phyloP scores from a whole-genome alignment of 2,329 filamentous ascomycete genomes.

The Delphinella strobiligena region DNA sequence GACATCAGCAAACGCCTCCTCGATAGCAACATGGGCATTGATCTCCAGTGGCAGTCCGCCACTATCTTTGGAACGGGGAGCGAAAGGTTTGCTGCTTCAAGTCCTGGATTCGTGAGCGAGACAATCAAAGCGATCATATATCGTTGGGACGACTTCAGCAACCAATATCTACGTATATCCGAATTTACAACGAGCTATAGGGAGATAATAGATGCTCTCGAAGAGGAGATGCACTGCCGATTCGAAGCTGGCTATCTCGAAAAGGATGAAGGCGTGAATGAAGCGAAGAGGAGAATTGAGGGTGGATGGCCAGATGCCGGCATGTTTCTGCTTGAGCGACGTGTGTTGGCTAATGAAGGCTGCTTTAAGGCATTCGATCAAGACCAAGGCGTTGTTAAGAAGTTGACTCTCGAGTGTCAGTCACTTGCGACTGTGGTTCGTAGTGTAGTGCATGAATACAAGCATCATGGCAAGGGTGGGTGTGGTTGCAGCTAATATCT shows the following conservation, averaged over 20 bases:
- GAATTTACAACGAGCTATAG: constrained; percentile 21
- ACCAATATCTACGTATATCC: constrained; percentile 24
- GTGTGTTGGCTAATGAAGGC: constrained; percentile 23
- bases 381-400: constrained; percentile 11
- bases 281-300: constrained; percentile 23
- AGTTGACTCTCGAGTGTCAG: constrained; percentile 12
- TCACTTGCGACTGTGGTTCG: constrained; percentile 10
- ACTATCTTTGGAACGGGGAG: constrained; percentile 24
- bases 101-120: constrained; percentile 19
- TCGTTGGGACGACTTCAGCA: constrained; percentile 23
- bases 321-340: constrained; percentile 27
- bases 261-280: constrained; percentile 22
- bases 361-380: constrained; percentile 17
- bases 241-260: constrained; percentile 22
- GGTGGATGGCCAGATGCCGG: constrained; percentile 26
- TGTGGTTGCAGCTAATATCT: constrained; percentile 14
- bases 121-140: constrained; percentile 17
- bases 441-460: constrained; percentile 13
- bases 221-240: constrained; percentile 16
- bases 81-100: constrained; percentile 24
- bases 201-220: constrained; percentile 19
- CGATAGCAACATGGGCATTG: constrained; percentile 24
- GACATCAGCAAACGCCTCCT: constrained; percentile 21
- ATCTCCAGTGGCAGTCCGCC: constrained; percentile 27
- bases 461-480: constrained; percentile 20